Base-by-base conservation (phyloP, 805 yeast species). In the Sugiyamaella marilandica region DNA sequence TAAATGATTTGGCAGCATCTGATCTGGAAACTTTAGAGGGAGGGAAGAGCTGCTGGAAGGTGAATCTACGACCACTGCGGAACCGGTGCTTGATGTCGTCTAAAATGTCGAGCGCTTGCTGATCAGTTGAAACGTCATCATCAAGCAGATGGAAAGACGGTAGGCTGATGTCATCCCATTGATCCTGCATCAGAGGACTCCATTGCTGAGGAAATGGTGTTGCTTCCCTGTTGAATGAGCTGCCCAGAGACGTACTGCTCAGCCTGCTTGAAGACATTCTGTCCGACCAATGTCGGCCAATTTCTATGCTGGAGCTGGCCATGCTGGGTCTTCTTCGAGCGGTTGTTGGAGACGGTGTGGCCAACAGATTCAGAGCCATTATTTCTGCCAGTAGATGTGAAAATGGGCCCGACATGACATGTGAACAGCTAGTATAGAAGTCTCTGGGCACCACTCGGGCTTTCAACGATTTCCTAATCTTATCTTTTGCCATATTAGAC, bases 261-360 rank as follows among this genome's bases (percentile, higher is more conserved):
- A 4, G 11, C 9, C 43, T 14, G 7, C 24, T 5, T 4, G 43
- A 39, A 10, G 50, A 47, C 31, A 47, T 29, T 47, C 50, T 34
- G 13, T 47, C 35, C 5, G 43, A 47, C 24, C 29, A 37, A 34
- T 24, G 33, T 35, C 50, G 37, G 29, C 50, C 50, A 11, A 35
- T 14, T 34, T 47, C 50, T 19, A 47, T 47, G 45, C 50, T 47
- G 31, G 21, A 18, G 16, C 11, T 19, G 10, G 43, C 43, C 5
- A 13, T 10, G 16, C 37, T 13, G 37, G 37, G 16, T 13, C 16
- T 14, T 3, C n/a, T 34, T 3, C 37, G 16, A 13, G 37, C 8
- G 5, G 21, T 16, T 14, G 18, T 10, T 39, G 43, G 16, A 16
- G 43, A 11, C 5, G 43, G 21, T 5, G 43, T 16, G 13, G 14